Base-by-base conservation (phyloP, 2,329 filamentous ascomycete genomes). In the Aaosphaeria arxii region DNA sequence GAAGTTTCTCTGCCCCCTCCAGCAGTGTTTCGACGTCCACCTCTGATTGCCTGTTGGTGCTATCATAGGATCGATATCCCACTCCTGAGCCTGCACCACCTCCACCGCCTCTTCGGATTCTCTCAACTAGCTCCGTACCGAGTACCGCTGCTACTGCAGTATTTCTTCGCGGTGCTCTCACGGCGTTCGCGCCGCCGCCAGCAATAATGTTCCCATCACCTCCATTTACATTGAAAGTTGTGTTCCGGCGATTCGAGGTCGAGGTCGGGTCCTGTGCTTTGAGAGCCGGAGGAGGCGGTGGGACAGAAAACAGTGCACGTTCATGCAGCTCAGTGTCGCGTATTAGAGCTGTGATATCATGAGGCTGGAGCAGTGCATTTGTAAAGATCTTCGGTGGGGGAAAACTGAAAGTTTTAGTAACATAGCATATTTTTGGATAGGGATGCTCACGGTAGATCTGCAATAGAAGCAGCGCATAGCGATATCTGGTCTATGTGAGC, bases 241-340 rank as follows among this genome's bases (percentile, higher is more conserved):
- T 81, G 50, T 74, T 77, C 55, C 74, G 70, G 45, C 80, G 70
- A 41, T 67, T 71, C 11, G 63, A 50, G 38, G 58, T 58, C 36
- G 69, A 62, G 57, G 77, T 67, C 59, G 74, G 60, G 61, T 80
- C 53, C 68, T 76, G 47, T 60, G 71, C 57, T 67, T 77, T 69
- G 65, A 75, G 53, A 63, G 71, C 44, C 62, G 74, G 38, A 64
- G 79, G 78, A 0, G 88, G 83, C 0, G 88, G 84, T 1, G 92
- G 91, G 0, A 96, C 86, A 35, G 92, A 95, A 76, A 97, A 99
- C 13, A 99, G 83, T 5, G 92, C 92, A 62, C 91, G 87, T 71
- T 99, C 94, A 73, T 97, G 92, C 24, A 87, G 76, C 71, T 99
- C 94, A 4, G 92, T 96, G 69, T 99, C 94, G 51, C 94, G 88